Evolutionary conservation across 2,329 filamentous ascomycete species (phyloP).

Genomic region (Aspergillus sp.): DNA sequence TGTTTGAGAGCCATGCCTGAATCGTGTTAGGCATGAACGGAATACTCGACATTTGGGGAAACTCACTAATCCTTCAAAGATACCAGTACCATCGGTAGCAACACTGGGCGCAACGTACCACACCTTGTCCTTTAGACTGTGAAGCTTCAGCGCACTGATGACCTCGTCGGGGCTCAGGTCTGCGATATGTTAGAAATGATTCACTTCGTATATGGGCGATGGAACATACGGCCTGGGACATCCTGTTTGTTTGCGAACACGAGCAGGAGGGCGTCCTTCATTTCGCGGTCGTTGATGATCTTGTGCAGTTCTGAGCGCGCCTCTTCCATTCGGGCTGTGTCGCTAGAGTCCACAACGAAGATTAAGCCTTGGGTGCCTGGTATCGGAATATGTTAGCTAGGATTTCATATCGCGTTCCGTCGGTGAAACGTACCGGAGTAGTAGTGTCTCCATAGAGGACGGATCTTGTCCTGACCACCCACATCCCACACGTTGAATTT

Average conservation of each 20-base stretch:
- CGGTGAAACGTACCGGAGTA: constrained; percentile 64
- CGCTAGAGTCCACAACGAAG: constrained; percentile 96
- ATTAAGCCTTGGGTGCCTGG: constrained; percentile 93
- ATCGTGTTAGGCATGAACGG: constrained; percentile 15
- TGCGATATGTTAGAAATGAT: constrained; percentile 36
- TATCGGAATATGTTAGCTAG: constrained; percentile 4
- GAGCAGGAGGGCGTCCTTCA: constrained; percentile 89
- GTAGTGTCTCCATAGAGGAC: constrained; percentile 96
- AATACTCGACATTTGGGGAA: neutral
- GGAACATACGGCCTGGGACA: constrained; percentile 68
- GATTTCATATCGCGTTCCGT: neutral
- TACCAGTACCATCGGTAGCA: constrained; percentile 76
- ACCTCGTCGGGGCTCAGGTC: constrained; percentile 79
- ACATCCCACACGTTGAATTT: constrained; percentile 99
- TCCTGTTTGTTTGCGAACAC: constrained; percentile 99
- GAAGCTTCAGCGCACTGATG: constrained; percentile 73
- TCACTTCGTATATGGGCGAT: neutral
- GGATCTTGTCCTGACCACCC: constrained; percentile 97
- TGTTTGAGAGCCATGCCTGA: constrained; percentile 76
- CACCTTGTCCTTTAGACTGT: constrained; percentile 76
- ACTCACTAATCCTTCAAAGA: constrained; percentile 73
- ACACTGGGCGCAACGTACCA: constrained; percentile 85
- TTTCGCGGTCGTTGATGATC: constrained; percentile 97
- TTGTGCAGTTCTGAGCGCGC: constrained; percentile 90
- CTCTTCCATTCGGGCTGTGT: constrained; percentile 87